Base-by-base conservation (phyloP, 2,329 filamentous ascomycete genomes). In the Curvularia sp. region DNA sequence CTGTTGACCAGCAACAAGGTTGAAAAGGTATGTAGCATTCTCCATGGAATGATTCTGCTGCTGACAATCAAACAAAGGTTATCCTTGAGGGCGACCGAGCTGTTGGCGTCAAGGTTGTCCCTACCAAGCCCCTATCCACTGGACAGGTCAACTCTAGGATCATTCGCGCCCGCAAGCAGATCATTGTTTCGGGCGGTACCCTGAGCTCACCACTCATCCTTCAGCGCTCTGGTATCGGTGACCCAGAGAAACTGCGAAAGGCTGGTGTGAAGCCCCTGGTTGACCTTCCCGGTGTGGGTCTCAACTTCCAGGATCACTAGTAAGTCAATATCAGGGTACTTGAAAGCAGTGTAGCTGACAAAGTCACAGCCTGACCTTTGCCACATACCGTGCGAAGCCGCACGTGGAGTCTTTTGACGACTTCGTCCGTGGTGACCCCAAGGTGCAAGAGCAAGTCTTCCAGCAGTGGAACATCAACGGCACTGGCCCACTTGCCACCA, bases 381-480 rank as follows among this genome's bases (percentile, higher is more conserved):
- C 88, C 0, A 83, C 85, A 2, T 92, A 85, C 75, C 84, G 90
- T 12, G 89, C 89, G 18, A 92, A 91, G 79, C 89, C 89, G 5
- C 86, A 88, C 5, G 87, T 87, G 0, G 91, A 94, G 72, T 89
- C 86, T 10, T 94, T 94, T 64, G 91, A 93, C 68, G 90, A 93
- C 74, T 93, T 93, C 71, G 83, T 88, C 8, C 86, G 90, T 49
- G 91, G 91, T 41, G 88, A 89, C 35, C 88, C 89, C 0, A 86
- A 88, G 56, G 83, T 88, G 0, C 90, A 94, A 75, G 89, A 92
- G 78, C 84, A 79, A 63, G 88, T 93, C 7, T 93, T 87, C 60
- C 84, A 91, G 1, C 89, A 93, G 73, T 93, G 90, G 90, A 88
- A 91, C 60, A 76, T 88, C 61, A 92, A 92, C 70, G 91, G 91